Evolutionary conservation across 768 basidiomycete species (phyloP).

Genomic region (Lactarius tabidus): DNA sequence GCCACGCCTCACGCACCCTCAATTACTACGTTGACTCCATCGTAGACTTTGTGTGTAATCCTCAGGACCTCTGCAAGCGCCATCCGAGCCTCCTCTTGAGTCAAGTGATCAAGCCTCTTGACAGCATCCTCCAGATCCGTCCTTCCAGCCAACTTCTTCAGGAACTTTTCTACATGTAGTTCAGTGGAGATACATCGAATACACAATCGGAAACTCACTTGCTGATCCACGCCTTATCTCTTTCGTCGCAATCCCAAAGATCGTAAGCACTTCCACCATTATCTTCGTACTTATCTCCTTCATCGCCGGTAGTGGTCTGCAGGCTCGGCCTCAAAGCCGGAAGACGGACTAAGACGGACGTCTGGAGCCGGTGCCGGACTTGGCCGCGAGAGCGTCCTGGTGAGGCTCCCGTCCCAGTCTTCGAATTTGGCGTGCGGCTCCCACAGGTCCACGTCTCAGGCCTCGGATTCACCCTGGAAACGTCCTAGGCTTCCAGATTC

Average conservation of each 20-base stretch:
- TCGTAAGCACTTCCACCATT: not conserved
- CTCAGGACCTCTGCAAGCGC: not conserved
- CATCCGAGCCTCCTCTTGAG: not conserved
- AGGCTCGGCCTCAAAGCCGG: too few species aligned
- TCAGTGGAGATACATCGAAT: not conserved
- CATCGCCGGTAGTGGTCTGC: not conserved
- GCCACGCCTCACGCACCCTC: not conserved
- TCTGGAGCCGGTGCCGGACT: not conserved
- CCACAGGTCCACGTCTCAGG: too few species aligned
- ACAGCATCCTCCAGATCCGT: not conserved
- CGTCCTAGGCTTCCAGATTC: too few species aligned
- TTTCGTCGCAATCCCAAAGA: not conserved
- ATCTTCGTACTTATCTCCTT: not conserved
- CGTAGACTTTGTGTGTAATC: not conserved
- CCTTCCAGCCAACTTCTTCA: not conserved
- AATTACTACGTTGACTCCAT: not conserved
- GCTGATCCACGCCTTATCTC: not conserved
- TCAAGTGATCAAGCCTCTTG: not conserved
- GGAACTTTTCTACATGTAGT: not conserved
- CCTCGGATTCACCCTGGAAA: too few species aligned
- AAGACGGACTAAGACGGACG: not conserved
- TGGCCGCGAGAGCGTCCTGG: not conserved
- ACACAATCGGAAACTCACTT: not conserved
- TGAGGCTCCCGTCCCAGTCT: too few species aligned
- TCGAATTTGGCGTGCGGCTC: too few species aligned